Base-by-base conservation (phyloP, 1,139 yeast genomes). In the Scheffersomyces cryptocercus region DNA sequence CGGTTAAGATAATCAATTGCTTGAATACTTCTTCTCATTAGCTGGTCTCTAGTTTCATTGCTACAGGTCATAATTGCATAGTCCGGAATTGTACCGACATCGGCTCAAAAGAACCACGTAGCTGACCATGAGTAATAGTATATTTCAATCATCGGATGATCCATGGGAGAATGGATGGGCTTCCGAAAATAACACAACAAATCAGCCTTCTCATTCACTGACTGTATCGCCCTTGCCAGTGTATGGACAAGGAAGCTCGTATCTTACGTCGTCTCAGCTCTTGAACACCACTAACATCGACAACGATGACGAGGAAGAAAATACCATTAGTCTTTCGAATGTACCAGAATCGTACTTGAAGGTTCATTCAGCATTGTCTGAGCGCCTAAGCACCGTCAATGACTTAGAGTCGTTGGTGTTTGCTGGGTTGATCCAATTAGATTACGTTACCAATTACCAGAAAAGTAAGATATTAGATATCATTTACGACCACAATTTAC, bases 81-180 rank as follows among this genome's bases (percentile, higher is more conserved):
- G 26, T 20, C 3, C 9, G 3, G 5, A 20, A 8, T 5, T 20
- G 26, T 20, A 20, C 26, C 8, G 26, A 20, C 26, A 20, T 6
- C 26, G 26, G 26, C 26, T 20, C 26, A 20, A 20, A 6, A 20
- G 26, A 20, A 20, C 26, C 40, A 15, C 40, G 5, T 39, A 13
- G 14, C 16, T 34, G 29, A 37, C 15, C 43, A 49, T 50, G 54
- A 60, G 48, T 46, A 62, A 52, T 41, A 60, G 59, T 47, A 47
- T 56, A 16, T 63, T 55, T 46, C 60, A 59, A 8, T 42, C 56
- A n/a, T 46, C 54, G 1, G 73, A 66, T 12, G 76, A 71, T 49
- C 75, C 75, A 2, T 73, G 75, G 70, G 73, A 66, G 39, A 69
- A 70, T 49, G 77, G 72, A 13, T 73, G 78, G 78, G 67, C 68